Evolutionary conservation across 140 eudicot species (phyloP).

Genomic region (Bidens hawaiensis): DNA sequence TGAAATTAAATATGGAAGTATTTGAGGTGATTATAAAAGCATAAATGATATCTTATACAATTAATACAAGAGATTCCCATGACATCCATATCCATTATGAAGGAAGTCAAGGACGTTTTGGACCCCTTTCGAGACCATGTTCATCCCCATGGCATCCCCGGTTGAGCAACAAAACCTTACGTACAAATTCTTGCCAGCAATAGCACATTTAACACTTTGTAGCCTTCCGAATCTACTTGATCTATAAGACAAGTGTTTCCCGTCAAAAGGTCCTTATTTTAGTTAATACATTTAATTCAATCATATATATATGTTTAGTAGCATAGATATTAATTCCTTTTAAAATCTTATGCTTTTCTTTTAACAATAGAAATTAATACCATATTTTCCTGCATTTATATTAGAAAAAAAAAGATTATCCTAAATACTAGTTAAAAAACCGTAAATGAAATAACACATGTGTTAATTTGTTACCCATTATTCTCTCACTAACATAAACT

Average conservation of each 20-base stretch:
- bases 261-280: neutral
- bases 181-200: slow-evolving; percentile 71
- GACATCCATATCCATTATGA: slow-evolving; percentile 58
- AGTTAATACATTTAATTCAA: neutral
- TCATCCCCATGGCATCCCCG: slow-evolving; percentile 86
- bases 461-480: neutral
- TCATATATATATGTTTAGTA: neutral
- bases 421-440: too few species aligned
- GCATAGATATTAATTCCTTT: neutral
- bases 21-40: neutral
- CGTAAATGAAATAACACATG: too few species aligned
- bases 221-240: slow-evolving; percentile 67
- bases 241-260: slow-evolving; percentile 28
- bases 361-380: too few species aligned
- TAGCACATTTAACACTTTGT: slow-evolving; percentile 54
- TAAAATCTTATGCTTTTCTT: too few species aligned
- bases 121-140: slow-evolving; percentile 80
- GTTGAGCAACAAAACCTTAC: slow-evolving; percentile 58
- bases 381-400: too few species aligned
- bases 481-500: neutral
- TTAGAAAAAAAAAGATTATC: too few species aligned
- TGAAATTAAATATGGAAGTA: neutral
- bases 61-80: slow-evolving; percentile 60
- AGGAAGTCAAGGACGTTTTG: slow-evolving; percentile 64
- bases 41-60: neutral